Evolutionary conservation across 805 yeast genomes (phyloP), one percentile per base, ranked within the genome.

Genomic region (Lipomyces starkeyi): DNA sequence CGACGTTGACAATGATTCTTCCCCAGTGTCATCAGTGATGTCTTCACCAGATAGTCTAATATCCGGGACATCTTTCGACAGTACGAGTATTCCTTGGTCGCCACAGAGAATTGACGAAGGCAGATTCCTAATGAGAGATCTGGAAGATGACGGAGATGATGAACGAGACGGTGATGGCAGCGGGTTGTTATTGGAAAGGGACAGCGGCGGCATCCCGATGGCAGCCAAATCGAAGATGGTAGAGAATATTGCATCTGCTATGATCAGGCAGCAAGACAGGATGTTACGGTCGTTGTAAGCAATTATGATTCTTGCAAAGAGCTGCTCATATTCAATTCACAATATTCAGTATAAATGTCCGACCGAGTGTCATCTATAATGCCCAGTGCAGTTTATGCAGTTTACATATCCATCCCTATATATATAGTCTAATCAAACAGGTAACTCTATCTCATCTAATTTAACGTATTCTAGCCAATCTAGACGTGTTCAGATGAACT

Each of bases 401-500:
- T 43, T 13, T 43, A 6, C 49, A 17, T n/a, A 43, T 5, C 49
- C 49, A 43, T 43, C 22, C 49, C n/a, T n/a, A 37, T 37, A 14
- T 37, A 37, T 37, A 13, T 37, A 29, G 17, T 14, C 17, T 14
- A 37, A 37, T 37, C 40, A 11, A 37, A 37, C 40, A 37, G 13
- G 40, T 4, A 11, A 37, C 3, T 37, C 40, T 14, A 35, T 37
- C 40, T 11, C 40, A 37, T 37, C 14, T 43, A n/a, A 8, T 22
- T 70, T 76, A 85, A 53, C 83, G 79, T 61, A 86, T 86, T 71
- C 86, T 82, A 59, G 87, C 85, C 77, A 91, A 82, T 66, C 91
- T 85, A 22, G 89, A 84, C 43, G 89, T 88, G 76, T 91, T 91
- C 80, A 89, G 81, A 76, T 91, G 93, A 62, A 94, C 88, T 76